Evolutionary conservation across 2,329 filamentous ascomycete genomes (phyloP), one percentile per base, ranked within the genome.

Genomic region (Fusarium luffae): DNA sequence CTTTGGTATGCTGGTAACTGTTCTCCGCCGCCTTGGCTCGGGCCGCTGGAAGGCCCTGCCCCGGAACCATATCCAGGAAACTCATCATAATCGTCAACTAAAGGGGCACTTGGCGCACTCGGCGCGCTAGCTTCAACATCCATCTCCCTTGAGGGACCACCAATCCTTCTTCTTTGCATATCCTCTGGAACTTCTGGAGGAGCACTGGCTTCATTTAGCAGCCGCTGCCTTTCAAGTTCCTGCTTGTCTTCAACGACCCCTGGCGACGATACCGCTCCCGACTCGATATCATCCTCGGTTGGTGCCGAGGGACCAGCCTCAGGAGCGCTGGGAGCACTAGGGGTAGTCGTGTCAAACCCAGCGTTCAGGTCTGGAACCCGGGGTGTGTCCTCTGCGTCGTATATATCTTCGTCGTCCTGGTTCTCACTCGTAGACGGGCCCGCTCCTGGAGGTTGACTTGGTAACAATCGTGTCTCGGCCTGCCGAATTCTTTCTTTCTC

Each of bases 401-500:
- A 86, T 4, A 88, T 81, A 66, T 74, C 67, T 19, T 89, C 86
- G 41, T 86, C 83, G 19, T 69, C 60, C n/a, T 55, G 56, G 18
- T 51, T 60, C n/a, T 28, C 49, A 28, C 52, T 57, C 16, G 42
- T 50, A 12, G 79, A 79, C 9, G 75, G 68, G 3, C 73, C 70
- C 8, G 80, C 73, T 11, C 65, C 71, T 2, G 75, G 83, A 14
- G 92, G 94, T 73, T 90, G 90, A 75, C 94, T 97, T 4, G 95
- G 95, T 23, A 98, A 80, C 7, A 98, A 82, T 48, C 90, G 87
- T 70, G 91, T 87, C 80, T 98, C 94, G 42, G 93, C 93, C 62
- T 88, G 88, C 48, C 90, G 88, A 62, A 96, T 81, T 50, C 90
- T 89, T 63, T 97, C 91, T 79, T 98, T 98, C 69, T 98, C 96